Evolutionary conservation across 768 basidiomycete species (phyloP).

Genomic region (Cantharellus cinnabarinus): DNA sequence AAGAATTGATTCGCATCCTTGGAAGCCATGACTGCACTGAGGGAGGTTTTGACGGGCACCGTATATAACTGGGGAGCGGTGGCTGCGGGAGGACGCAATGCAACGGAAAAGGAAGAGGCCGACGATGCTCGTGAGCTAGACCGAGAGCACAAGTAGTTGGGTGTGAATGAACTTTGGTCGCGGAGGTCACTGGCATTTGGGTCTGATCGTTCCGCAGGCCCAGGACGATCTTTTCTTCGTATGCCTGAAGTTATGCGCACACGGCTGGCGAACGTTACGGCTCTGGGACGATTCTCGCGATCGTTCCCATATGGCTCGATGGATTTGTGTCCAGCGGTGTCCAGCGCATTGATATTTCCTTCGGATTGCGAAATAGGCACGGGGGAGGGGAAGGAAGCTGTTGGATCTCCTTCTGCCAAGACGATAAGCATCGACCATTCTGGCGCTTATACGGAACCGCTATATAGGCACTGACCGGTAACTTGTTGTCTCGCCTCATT

Average conservation of each 20-base stretch:
- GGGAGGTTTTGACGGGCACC: conserved; percentile 13
- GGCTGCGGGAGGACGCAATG: conserved; percentile 35
- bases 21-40: conserved; percentile 8
- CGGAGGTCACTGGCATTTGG: background rate
- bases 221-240: conserved; percentile 11
- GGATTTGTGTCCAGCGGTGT: too few species aligned
- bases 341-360: too few species aligned
- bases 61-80: conserved; percentile 37
- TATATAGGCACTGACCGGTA: too few species aligned
- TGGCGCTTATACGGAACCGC: too few species aligned
- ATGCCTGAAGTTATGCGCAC: conserved; percentile 61
- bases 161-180: background rate
- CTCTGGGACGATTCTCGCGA: background rate
- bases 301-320: too few species aligned
- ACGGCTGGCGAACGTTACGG: conserved; percentile 14
- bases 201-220: background rate
- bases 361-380: background rate
- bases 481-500: too few species aligned
- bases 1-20: conserved; percentile 12
- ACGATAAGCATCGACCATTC: background rate
- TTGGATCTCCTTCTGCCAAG: background rate
- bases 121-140: conserved; percentile 45
- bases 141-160: conserved; percentile 9
- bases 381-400: background rate
- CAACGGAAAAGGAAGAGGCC: conserved; percentile 57